Conservation (phyloP, 169 alveolate species). For the Hepatocystis sp. region DNA sequence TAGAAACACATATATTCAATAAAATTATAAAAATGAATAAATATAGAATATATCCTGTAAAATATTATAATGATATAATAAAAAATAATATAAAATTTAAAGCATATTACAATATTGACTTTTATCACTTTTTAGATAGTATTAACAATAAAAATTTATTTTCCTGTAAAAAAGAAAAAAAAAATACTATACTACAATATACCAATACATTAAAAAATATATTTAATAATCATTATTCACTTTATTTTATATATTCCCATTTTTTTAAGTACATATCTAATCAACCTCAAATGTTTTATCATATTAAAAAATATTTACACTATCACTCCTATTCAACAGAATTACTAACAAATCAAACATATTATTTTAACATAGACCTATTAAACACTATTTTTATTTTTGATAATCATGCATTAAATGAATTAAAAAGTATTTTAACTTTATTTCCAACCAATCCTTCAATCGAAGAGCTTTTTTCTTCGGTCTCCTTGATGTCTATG, state of each 20-base stretch:
- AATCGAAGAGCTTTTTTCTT: slow-evolving; percentile 26
- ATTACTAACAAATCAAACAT: slow-evolving; percentile 22
- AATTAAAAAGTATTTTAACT: slow-evolving; percentile 24
- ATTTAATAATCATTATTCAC: slow-evolving; percentile 8
- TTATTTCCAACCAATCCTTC: slow-evolving; percentile 59
- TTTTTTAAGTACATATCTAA: slow-evolving; percentile 44
- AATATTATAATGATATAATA: slow-evolving; percentile 48
- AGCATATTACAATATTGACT: slow-evolving; percentile 29
- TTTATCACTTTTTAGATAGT: slow-evolving; percentile 30
- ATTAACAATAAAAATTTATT: slow-evolving; percentile 1
- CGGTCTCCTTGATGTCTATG: slow-evolving; percentile 17
- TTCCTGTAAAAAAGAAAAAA: neutral
- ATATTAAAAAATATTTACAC: slow-evolving; percentile 58
- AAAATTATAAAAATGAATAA: slow-evolving; percentile 31
- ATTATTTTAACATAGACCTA: slow-evolving; percentile 38
- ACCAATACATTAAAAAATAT: slow-evolving; percentile 4
- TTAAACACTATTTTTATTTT: slow-evolving; percentile 42
- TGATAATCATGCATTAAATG: slow-evolving; percentile 31
- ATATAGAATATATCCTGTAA: slow-evolving; percentile 28
- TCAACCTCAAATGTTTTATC: slow-evolving; percentile 41
- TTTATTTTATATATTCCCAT: slow-evolving; percentile 31
- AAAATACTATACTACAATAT: neutral
- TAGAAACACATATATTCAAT: slow-evolving; percentile 2
- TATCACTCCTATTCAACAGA: slow-evolving; percentile 47
- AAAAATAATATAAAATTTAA: slow-evolving; percentile 46